Percentiles rank a stretch among this genome's conserved stretches.
These are phyloP conservation scores for Penicillium robsamsonii DNA, from an alignment of 495 filamentous ascomycete species.

Conservation along the genomic window DNA sequence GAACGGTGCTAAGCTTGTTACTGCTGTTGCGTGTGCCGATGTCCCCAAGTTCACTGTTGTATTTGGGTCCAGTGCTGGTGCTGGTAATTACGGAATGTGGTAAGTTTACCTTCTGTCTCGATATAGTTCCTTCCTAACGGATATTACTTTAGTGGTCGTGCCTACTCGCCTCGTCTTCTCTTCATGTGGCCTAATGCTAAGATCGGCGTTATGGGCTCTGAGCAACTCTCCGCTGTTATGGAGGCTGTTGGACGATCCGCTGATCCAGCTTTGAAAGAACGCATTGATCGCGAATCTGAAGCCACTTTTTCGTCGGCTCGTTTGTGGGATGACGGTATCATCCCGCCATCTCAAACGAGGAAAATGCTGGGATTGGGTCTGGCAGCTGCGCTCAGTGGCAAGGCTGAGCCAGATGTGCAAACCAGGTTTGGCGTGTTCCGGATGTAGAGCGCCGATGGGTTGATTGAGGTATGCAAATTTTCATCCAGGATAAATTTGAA, in stretches of 20 bases:
- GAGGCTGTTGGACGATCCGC: slow-evolving; percentile 82
- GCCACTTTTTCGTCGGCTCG: slow-evolving; percentile 84
- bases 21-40: slow-evolving; percentile 89
- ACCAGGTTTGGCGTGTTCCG: slow-evolving; percentile 94
- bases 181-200: slow-evolving; percentile 98
- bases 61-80: slow-evolving; percentile 75
- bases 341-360: slow-evolving; percentile 85
- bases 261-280: slow-evolving; percentile 74
- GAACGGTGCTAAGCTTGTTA: slow-evolving; percentile 96
- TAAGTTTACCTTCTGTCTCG: slow-evolving; percentile 34
- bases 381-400: slow-evolving; percentile 70
- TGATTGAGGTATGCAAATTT: neutral
- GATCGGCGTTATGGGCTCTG: slow-evolving; percentile 93
- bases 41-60: slow-evolving; percentile 98
- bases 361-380: slow-evolving; percentile 79
- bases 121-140: slow-evolving; percentile 4
- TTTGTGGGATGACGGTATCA: slow-evolving; percentile 95
- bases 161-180: slow-evolving; percentile 84
- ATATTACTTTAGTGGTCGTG: slow-evolving; percentile 64
- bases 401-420: slow-evolving; percentile 52
- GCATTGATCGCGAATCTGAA: slow-evolving; percentile 90
- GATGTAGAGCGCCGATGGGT: slow-evolving; percentile 57
- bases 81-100: slow-evolving; percentile 82
- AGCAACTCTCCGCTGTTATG: slow-evolving; percentile 93
- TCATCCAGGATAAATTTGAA: neutral